These are phyloP conservation scores for Jatropha podagrica DNA, from an alignment of 441 rosid genomes.

Conservation along the genomic window DNA sequence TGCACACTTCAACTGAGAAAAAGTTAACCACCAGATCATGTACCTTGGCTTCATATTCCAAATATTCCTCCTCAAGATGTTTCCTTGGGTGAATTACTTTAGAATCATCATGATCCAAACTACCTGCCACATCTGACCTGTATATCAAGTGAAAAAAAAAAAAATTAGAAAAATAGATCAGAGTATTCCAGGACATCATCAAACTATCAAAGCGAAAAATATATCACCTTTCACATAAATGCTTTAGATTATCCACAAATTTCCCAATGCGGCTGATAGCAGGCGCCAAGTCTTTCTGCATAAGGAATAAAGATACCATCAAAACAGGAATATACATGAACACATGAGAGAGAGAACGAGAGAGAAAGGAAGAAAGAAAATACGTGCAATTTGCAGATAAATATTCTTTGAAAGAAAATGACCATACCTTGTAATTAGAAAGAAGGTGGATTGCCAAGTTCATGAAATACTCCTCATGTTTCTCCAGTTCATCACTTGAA, in stretches of 20 bases:
- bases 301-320: conserved; percentile 18
- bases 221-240: conserved; percentile 66
- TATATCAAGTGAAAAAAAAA: conserved; percentile 26
- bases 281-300: conserved; percentile 86
- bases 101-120: conserved; percentile 45
- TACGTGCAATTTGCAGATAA: conserved; percentile 9
- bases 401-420: conserved; percentile 10
- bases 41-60: conserved; percentile 91
- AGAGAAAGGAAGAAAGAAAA: conserved; percentile 16
- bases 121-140: conserved; percentile 59
- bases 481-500: conserved; percentile 79
- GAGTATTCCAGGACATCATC: conserved; percentile 15
- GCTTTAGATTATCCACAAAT: conserved; percentile 88
- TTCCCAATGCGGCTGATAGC: conserved; percentile 62
- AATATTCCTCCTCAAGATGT: conserved; percentile 90
- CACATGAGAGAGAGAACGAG: not conserved
- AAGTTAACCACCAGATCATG: conserved; percentile 1
- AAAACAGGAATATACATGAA: conserved; percentile 7
- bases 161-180: conserved; percentile 16
- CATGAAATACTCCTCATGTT: conserved; percentile 75
- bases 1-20: not conserved
- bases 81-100: conserved; percentile 68
- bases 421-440: conserved; percentile 67
- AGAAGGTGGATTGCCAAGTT: conserved; percentile 69
- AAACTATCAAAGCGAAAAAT: not conserved